Evolutionary conservation across 2,329 filamentous ascomycete species (phyloP).

Genomic region (Alternaria incomplexa): DNA sequence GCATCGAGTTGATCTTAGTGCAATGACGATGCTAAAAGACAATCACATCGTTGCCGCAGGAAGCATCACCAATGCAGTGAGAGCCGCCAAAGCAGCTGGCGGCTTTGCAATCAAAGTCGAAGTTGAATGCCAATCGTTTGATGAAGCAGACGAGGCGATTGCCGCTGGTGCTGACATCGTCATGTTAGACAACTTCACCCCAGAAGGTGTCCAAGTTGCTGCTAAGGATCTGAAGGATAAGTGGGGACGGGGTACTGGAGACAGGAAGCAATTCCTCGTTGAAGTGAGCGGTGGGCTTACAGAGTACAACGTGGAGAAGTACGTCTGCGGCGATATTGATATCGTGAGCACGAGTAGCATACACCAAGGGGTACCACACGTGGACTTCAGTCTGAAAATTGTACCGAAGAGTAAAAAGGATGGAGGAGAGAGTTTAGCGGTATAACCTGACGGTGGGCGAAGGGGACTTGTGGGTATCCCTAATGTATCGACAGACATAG

Average conservation of each 20-base stretch:
- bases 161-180: constrained; percentile 90
- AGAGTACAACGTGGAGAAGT: constrained; percentile 79
- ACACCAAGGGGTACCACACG: constrained; percentile 90
- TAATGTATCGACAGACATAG: not conserved
- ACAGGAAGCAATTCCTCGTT: constrained; percentile 71
- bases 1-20: constrained; percentile 83
- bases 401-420: constrained; percentile 51
- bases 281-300: constrained; percentile 93
- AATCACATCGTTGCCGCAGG: constrained; percentile 93
- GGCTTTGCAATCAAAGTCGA: constrained; percentile 95
- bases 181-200: constrained; percentile 96
- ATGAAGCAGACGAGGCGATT: constrained; percentile 90
- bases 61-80: constrained; percentile 84
- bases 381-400: constrained; percentile 97
- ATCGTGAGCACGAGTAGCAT: constrained; percentile 96
- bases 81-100: constrained; percentile 79
- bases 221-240: constrained; percentile 77
- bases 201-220: constrained; percentile 76
- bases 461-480: not conserved
- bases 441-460: not conserved
- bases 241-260: constrained; percentile 71
- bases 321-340: constrained; percentile 85
- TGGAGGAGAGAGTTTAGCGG: constrained; percentile 18
- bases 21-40: constrained; percentile 99
- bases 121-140: constrained; percentile 89